phyloP scores from a whole-genome alignment of 306 rosid genomes.

The Sicyos edulis region DNA sequence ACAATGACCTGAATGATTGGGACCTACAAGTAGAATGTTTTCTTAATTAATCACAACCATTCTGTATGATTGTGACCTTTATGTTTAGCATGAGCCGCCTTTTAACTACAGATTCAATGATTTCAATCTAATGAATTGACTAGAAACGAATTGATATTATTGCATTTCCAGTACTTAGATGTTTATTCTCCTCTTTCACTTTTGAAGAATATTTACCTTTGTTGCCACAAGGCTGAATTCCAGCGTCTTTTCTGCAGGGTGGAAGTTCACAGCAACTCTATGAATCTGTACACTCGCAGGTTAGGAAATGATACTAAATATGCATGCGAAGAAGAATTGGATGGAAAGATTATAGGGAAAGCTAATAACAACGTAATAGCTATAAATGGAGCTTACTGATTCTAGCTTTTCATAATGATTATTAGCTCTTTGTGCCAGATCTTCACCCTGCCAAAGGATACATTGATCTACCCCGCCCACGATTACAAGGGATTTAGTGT shows the following conservation, averaged over 20 bases:
- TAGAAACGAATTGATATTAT: not conserved
- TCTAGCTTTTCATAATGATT: not conserved
- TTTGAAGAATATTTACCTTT: conserved; percentile 3
- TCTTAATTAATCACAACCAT: not conserved
- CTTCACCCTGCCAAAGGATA: conserved; percentile 67
- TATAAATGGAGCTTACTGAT: not conserved
- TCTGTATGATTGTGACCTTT: not conserved
- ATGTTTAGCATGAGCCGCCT: not conserved
- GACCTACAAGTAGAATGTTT: not conserved
- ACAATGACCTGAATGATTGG: not conserved
- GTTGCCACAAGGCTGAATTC: not conserved
- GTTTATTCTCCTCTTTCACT: conserved; percentile 24
- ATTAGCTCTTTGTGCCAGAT: conserved; percentile 40
- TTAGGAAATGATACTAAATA: conserved; percentile 29
- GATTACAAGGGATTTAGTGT: conserved; percentile 92
- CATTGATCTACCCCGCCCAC: conserved; percentile 79
- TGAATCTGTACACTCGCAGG: conserved; percentile 90
- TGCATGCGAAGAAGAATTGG: conserved; percentile 8
- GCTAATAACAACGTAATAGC: not conserved
- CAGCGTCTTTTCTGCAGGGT: conserved; percentile 44
- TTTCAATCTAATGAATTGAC: not conserved
- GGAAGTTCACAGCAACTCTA: conserved; percentile 86
- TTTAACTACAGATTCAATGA: not conserved
- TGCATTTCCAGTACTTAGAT: not conserved
- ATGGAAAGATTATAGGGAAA: not conserved